Percentiles rank a stretch among this genome's conserved stretches.
phyloP scores from a whole-genome alignment of 2,329 filamentous ascomycete species.

The Cladosporium velox region DNA sequence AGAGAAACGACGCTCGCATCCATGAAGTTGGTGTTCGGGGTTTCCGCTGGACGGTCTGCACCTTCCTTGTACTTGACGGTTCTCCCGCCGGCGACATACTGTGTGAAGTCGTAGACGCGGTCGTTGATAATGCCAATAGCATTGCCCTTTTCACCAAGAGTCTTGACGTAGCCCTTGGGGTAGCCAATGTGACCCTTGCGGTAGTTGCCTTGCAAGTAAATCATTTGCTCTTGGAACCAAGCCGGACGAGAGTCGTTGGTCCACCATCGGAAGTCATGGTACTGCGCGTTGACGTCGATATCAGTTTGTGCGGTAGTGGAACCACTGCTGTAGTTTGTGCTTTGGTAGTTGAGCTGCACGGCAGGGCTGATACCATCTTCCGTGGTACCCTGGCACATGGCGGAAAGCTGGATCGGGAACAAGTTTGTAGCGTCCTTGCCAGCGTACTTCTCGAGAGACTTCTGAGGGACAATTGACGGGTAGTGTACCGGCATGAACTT shows the following conservation, averaged over 20 bases:
- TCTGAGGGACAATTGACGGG: slow-evolving; percentile 63
- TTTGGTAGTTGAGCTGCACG: slow-evolving; percentile 83
- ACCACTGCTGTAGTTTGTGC: slow-evolving; percentile 68
- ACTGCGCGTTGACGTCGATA: slow-evolving; percentile 72
- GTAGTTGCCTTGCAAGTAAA: slow-evolving; percentile 73
- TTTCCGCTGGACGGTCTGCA: slow-evolving; percentile 49
- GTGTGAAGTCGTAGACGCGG: slow-evolving; percentile 85
- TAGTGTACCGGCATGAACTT: slow-evolving; percentile 77
- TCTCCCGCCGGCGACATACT: slow-evolving; percentile 76
- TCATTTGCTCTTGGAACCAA: slow-evolving; percentile 91
- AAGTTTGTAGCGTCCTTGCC: slow-evolving; percentile 83
- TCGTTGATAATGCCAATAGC: slow-evolving; percentile 76
- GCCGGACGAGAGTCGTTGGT: slow-evolving; percentile 80
- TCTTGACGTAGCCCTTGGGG: slow-evolving; percentile 73
- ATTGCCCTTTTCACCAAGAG: slow-evolving; percentile 54
- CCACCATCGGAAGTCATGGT: slow-evolving; percentile 89
- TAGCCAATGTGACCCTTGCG: slow-evolving; percentile 88
- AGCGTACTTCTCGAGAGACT: slow-evolving; percentile 74
- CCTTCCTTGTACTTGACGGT: slow-evolving; percentile 60
- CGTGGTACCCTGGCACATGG: slow-evolving; percentile 77
- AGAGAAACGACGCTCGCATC: slow-evolving; percentile 69
- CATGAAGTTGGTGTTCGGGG: slow-evolving; percentile 74
- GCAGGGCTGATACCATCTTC: slow-evolving; percentile 66
- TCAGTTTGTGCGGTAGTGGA: slow-evolving; percentile 64
- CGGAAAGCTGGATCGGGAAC: slow-evolving; percentile 92